Evolutionary conservation across 345 rosid species (phyloP).

Genomic region (Ceriops tagal): DNA sequence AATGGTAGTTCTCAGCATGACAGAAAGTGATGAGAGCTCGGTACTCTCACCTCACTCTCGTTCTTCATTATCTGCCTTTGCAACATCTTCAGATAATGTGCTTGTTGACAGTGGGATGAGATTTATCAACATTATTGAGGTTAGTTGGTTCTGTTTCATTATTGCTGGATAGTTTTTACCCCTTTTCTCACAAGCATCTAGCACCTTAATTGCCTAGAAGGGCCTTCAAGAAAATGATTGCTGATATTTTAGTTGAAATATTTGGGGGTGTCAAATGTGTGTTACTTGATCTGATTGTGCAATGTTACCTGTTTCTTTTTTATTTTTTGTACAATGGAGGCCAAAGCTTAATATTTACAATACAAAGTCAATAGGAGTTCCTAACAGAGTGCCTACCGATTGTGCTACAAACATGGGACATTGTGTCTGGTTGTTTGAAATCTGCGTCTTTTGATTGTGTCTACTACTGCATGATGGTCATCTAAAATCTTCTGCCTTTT

Average conservation of each 20-base stretch:
- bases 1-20: conserved; percentile 53
- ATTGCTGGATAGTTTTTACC: not conserved
- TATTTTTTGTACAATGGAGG: no score
- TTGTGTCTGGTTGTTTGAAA: no score
- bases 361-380: no score
- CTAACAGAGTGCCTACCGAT: no score
- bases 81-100: conserved; percentile 50
- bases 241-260: no score
- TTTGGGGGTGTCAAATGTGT: no score
- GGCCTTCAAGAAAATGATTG: no score
- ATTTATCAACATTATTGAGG: conserved; percentile 75
- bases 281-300: no score
- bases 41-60: conserved; percentile 47
- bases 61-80: conserved; percentile 56
- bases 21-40: conserved; percentile 54
- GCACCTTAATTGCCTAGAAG: no score
- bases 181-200: not conserved
- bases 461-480: not conserved
- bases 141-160: conserved; percentile 36
- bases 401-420: no score
- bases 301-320: no score
- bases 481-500: not conserved
- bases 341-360: no score
- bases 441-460: not conserved
- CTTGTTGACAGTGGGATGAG: conserved; percentile 73